Evolutionary conservation across 2,329 filamentous ascomycete genomes (phyloP).

Genomic region (Scytalidium lignicola): DNA sequence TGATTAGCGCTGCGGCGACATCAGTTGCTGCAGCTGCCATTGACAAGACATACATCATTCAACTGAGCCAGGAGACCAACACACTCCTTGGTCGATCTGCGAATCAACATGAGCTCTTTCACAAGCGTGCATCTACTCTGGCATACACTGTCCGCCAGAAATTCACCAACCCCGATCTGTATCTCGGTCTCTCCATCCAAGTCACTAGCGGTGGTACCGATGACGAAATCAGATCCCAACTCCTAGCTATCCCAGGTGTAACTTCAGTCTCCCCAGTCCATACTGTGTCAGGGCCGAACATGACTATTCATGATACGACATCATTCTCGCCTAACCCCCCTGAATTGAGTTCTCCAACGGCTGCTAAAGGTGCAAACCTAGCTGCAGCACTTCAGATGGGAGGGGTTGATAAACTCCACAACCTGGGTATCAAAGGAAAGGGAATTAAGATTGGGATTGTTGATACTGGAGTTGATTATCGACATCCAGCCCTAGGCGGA

Average conservation of each 20-base stretch:
- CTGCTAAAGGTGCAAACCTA: background rate
- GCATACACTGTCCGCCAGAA: background rate
- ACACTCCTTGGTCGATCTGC: background rate
- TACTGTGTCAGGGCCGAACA: background rate
- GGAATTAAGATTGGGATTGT: slow-evolving; percentile 37
- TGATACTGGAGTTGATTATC: slow-evolving; percentile 12
- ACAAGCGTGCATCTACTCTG: background rate
- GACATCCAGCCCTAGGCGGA: slow-evolving; percentile 4
- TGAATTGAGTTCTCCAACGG: background rate
- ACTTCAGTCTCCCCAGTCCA: background rate
- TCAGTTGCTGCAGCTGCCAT: background rate
- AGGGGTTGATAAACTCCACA: slow-evolving; percentile 31
- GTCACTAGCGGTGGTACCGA: background rate
- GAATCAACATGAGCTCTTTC: background rate
- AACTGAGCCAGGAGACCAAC: background rate
- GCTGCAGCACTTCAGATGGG: slow-evolving; percentile 1
- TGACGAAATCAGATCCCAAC: background rate
- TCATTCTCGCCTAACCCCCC: background rate
- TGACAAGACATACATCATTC: background rate
- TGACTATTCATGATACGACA: background rate
- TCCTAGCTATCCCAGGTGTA: background rate
- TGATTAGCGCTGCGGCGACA: background rate
- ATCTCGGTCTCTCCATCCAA: background rate
- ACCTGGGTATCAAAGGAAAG: slow-evolving; percentile 36
- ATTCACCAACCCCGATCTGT: background rate